Evolutionary conservation across 495 filamentous ascomycete genomes (phyloP).

Genomic region (Aspergillus steynii): DNA sequence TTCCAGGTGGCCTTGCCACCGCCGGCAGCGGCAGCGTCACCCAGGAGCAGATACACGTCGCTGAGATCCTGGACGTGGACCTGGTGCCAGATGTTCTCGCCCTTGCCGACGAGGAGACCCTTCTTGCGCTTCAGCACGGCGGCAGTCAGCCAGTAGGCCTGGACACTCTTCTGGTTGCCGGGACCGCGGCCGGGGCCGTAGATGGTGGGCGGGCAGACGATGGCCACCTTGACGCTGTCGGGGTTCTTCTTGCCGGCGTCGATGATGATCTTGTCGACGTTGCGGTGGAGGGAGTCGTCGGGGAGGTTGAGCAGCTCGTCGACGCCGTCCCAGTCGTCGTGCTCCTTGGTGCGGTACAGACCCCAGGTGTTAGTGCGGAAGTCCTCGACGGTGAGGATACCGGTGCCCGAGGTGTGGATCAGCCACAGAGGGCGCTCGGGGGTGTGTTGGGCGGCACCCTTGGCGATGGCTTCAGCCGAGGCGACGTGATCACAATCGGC

Average conservation of each 20-base stretch:
- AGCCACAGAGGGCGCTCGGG: conserved; percentile 48
- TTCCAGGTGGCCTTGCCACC: conserved; percentile 71
- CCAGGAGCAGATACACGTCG: conserved; percentile 62
- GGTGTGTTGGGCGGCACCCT: conserved; percentile 44
- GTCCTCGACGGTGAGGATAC: conserved; percentile 57
- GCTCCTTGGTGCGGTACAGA: conserved; percentile 53
- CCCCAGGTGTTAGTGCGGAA: conserved; percentile 52
- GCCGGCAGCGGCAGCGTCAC: conserved; percentile 61
- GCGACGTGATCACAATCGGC: conserved; percentile 55
- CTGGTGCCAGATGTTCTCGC: conserved; percentile 70
- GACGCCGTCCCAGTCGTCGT: conserved; percentile 60
- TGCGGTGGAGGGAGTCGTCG: conserved; percentile 55
- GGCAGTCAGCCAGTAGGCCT: conserved; percentile 60
- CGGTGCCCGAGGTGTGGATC: conserved; percentile 67
- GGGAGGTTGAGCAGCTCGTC: conserved; percentile 58
- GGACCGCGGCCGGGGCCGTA: conserved; percentile 75
- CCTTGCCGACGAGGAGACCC: conserved; percentile 63
- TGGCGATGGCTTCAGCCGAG: conserved; percentile 49
- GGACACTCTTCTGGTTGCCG: conserved; percentile 64
- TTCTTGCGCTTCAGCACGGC: conserved; percentile 60
- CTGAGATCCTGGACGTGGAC: conserved; percentile 74
- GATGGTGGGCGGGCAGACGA: conserved; percentile 78
- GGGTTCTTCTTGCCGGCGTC: conserved; percentile 38
- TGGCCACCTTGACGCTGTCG: conserved; percentile 60
- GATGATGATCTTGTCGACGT: conserved; percentile 63